Evolutionary conservation across 1,284 basidiomycete species (phyloP), one percentile per base, ranked within the genome.

Genomic region (Phellopilus nigrolimitatus): DNA sequence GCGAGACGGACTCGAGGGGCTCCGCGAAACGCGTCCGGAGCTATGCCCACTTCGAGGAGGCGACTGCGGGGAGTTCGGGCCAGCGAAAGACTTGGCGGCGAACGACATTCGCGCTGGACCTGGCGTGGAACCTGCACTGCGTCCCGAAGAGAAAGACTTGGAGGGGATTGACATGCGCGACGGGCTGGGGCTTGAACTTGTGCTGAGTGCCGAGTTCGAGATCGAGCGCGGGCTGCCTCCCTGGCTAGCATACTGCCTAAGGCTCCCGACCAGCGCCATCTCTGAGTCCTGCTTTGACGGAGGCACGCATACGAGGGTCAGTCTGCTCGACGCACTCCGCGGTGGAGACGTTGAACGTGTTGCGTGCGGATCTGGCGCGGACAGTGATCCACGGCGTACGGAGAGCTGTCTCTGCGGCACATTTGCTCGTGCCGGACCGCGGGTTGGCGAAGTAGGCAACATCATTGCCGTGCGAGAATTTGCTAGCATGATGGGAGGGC

Each of bases 291-390:
- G 60, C 17, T 55, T 45, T 50, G 39, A 66, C 51, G 56, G 69
- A 36, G 68, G 68, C 41, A 88, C 80, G 50, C 82, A 80, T 37
- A 88, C 81, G 66, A 90, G 88, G 45, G 84, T 88, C 39, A 90
- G 73, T 3, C 72, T 80, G 63, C 80, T 85, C 27, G 78, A 78
- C 0, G 79, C 75, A 1, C 76, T 69, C 55, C 80, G 68, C 47
- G 69, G 67, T 4, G 79, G 75, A 62, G 79, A 72, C 62, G 81
- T 81, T 9, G 72, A 61, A 59, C 82, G 76, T 4, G 70, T 65
- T 39, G 76, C 84, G 60, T 71, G 80, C 0, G 86, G 86, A 62
- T 89, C 86, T 1, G 74, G 66, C 0, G 87, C 86, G 30, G 76
- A 71, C 22, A 74, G 66, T 1, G 86, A 88, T 15, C 85, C 85